phyloP scores from a whole-genome alignment of 2,329 filamentous ascomycete genomes.

The Chlorencoelia australis region DNA sequence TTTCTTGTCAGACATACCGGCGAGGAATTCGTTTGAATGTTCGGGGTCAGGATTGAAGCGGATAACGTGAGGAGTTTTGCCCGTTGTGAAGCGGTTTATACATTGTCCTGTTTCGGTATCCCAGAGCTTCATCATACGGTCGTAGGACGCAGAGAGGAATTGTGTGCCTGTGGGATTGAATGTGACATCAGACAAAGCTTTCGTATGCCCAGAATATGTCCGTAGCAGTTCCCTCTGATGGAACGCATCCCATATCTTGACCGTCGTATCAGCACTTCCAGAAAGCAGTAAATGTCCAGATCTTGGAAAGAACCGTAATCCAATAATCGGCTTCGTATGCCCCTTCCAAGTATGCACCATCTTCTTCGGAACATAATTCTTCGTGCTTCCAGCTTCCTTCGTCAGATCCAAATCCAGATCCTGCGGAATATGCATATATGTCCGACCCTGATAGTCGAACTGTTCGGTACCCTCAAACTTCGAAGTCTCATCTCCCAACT shows the following conservation, averaged over 20 bases:
- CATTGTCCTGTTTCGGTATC: conserved; percentile 92
- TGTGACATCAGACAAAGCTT: conserved; percentile 79
- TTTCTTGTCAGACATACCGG: conserved; percentile 98
- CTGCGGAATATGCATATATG: conserved; percentile 95
- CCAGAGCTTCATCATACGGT: conserved; percentile 96
- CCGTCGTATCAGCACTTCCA: conserved; percentile 78
- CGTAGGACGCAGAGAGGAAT: conserved; percentile 87
- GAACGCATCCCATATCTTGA: conserved; percentile 93
- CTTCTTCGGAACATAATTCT: conserved; percentile 94
- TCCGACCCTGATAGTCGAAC: conserved; percentile 88
- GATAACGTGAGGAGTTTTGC: conserved; percentile 90
- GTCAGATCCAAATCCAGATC: conserved; percentile 78
- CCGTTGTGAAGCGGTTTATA: conserved; percentile 78
- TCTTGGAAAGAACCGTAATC: conserved; percentile 77
- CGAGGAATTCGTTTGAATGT: conserved; percentile 79
- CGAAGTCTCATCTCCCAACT: conserved; percentile 64
- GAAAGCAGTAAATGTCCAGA: conserved; percentile 85
- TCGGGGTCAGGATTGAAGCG: conserved; percentile 79
- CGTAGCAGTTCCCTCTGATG: conserved; percentile 81
- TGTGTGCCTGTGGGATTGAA: conserved; percentile 76
- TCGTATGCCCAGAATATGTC: conserved; percentile 84
- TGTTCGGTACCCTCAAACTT: conserved; percentile 76
- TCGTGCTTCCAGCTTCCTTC: conserved; percentile 68
- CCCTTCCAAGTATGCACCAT: conserved; percentile 82
- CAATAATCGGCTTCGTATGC: conserved; percentile 76